These are phyloP conservation scores for Xylaria scruposa DNA, from an alignment of 495 filamentous ascomycete genomes.

Conservation along the genomic window DNA sequence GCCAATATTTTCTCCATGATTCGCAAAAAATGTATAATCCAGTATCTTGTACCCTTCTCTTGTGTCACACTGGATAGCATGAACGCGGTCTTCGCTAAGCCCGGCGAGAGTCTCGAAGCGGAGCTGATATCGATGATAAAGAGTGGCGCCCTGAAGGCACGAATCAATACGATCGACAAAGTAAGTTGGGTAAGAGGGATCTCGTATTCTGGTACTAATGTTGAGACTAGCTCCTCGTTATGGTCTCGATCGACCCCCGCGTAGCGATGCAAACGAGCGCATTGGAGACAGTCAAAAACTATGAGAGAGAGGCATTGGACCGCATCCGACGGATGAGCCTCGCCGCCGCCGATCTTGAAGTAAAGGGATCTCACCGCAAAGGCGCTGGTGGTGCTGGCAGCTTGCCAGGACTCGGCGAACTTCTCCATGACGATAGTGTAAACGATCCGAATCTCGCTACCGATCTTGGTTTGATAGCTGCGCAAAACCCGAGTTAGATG, in stretches of 20 bases:
- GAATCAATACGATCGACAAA: slow-evolving; percentile 82
- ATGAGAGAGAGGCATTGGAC: slow-evolving; percentile 74
- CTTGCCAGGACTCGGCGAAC: slow-evolving; percentile 33
- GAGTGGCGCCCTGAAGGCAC: slow-evolving; percentile 70
- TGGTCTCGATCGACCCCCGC: slow-evolving; percentile 68
- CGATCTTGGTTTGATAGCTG: not conserved
- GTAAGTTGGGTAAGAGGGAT: slow-evolving; percentile 46
- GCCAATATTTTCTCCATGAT: slow-evolving; percentile 72
- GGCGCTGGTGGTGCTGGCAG: slow-evolving; percentile 10
- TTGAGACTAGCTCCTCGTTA: slow-evolving; percentile 65
- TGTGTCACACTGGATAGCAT: slow-evolving; percentile 74
- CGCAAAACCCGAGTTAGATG: not conserved
- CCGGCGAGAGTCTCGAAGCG: slow-evolving; percentile 67
- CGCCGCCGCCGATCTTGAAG: slow-evolving; percentile 74
- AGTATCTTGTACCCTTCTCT: slow-evolving; percentile 85
- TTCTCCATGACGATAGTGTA: slow-evolving; percentile 30
- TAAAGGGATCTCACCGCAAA: slow-evolving; percentile 51
- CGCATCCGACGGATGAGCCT: slow-evolving; percentile 78
- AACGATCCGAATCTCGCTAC: slow-evolving; percentile 11
- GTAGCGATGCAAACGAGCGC: slow-evolving; percentile 69
- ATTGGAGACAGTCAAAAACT: slow-evolving; percentile 69
- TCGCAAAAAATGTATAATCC: slow-evolving; percentile 87
- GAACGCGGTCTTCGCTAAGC: slow-evolving; percentile 66
- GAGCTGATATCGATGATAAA: slow-evolving; percentile 82
- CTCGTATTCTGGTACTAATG: not conserved